Conservation (phyloP, 148 eudicot genomes). For the Arctostaphylos glauca region DNA sequence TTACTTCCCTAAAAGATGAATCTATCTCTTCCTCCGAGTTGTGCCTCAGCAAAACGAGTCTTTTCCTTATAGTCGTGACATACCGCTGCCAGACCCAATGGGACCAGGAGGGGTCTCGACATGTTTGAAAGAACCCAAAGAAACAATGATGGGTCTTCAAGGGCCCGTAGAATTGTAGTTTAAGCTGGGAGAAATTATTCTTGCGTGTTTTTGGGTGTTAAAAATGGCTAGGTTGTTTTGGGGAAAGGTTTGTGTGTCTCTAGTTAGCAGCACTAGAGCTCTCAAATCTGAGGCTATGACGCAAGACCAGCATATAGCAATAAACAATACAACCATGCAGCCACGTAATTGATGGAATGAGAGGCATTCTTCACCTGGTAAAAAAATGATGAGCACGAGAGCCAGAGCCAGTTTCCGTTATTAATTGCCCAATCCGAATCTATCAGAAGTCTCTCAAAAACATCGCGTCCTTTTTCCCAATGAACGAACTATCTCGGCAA, state of each 20-base stretch:
- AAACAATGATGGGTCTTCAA: no score
- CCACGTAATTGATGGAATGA: not conserved
- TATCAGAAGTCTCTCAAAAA: constrained; percentile 85
- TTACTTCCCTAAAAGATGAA: no score
- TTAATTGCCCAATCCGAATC: constrained; percentile 93
- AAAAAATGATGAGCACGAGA: constrained; percentile 90
- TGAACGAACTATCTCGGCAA: constrained; percentile 62
- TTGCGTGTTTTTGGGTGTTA: not conserved
- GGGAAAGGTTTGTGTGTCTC: not conserved
- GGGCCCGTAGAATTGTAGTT: no score
- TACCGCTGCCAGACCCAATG: no score
- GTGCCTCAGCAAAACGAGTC: no score
- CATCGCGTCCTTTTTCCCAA: constrained; percentile 96
- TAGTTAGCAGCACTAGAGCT: not conserved
- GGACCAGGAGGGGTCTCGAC: no score
- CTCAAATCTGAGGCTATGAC: not conserved
- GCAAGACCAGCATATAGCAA: not conserved
- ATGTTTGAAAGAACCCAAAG: no score
- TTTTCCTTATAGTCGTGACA: no score
- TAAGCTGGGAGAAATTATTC: not conserved
- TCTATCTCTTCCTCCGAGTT: no score
- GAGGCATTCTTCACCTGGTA: constrained; percentile 53
- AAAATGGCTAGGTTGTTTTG: not conserved
- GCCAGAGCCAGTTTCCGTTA: constrained; percentile 96
- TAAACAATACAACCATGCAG: not conserved